Conservation (phyloP, 23 red algal genomes). For the Gracilaria caudata region DNA sequence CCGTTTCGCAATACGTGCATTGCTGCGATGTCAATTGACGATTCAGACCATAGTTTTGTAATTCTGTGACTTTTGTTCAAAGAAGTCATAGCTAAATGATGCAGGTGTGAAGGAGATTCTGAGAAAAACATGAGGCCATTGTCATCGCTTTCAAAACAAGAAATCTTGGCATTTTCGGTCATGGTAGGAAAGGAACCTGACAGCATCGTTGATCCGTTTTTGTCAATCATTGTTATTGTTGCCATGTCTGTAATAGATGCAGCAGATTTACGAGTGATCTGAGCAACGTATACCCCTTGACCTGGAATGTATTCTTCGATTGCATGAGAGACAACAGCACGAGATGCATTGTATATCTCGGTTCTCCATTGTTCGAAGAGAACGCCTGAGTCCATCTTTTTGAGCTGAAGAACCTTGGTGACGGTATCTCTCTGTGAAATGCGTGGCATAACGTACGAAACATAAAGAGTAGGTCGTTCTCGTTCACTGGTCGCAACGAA, state of each 20-base stretch:
- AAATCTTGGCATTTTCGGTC: constrained; percentile 15
- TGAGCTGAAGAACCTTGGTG: not conserved
- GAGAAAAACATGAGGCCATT: constrained; percentile 24
- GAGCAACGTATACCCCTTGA: constrained; percentile 20
- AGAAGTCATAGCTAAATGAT: constrained; percentile 22
- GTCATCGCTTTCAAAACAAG: constrained; percentile 16
- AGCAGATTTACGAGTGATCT: not conserved
- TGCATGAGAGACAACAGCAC: constrained; percentile 4
- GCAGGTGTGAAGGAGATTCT: constrained; percentile 23
- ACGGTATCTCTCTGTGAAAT: not conserved
- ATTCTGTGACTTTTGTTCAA: constrained; percentile 15
- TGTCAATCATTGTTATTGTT: constrained; percentile 15
- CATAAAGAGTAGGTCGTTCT: not conserved
- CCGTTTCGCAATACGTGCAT: constrained; percentile 49
- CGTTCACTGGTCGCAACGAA: not conserved
- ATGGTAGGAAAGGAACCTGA: not conserved
- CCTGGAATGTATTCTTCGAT: not conserved
- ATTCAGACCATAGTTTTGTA: constrained; percentile 21
- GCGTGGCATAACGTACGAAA: constrained; percentile 3
- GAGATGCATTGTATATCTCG: constrained; percentile 17
- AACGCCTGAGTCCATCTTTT: constrained; percentile 9
- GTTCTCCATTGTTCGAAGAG: constrained; percentile 11
- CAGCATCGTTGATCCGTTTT: not conserved
- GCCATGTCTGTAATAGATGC: not conserved
- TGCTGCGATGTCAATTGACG: constrained; percentile 9